Evolutionary conservation across 2,329 filamentous ascomycete genomes (phyloP).

Genomic region (Diaporthe ilicicola): DNA sequence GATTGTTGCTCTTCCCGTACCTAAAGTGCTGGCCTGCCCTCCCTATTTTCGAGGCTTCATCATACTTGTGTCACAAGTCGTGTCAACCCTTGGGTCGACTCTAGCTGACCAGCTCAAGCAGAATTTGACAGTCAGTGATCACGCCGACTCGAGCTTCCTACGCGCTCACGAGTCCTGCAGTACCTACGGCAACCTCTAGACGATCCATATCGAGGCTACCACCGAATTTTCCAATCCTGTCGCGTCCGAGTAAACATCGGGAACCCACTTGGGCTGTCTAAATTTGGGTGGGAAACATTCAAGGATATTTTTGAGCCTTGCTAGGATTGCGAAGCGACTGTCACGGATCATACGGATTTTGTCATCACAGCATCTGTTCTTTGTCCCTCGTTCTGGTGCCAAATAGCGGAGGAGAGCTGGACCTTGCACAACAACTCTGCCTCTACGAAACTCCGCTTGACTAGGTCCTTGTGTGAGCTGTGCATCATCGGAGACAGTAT

Average conservation of each 20-base stretch:
- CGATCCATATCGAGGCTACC: neutral
- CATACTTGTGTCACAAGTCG: neutral
- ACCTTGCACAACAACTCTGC: neutral
- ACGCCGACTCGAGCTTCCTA: neutral
- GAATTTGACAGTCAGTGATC: constrained; percentile 21
- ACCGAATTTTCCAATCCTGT: neutral
- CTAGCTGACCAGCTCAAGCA: constrained; percentile 21
- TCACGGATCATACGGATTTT: neutral
- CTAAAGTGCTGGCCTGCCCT: neutral
- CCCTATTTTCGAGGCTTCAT: neutral
- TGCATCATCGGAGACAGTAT: constrained; percentile 1
- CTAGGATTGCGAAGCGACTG: neutral
- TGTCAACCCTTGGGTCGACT: neutral
- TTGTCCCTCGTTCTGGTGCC: neutral
- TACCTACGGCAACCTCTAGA: neutral
- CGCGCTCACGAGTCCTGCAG: constrained; percentile 7
- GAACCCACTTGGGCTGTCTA: neutral
- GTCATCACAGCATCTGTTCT: neutral
- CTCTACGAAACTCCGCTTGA: neutral
- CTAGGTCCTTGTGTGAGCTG: neutral
- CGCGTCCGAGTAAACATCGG: neutral
- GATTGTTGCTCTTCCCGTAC: neutral
- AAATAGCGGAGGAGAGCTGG: neutral
- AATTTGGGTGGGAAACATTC: neutral
- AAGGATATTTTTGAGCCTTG: neutral